These are phyloP conservation scores for Bipolaris gigantea DNA, from an alignment of 2,329 filamentous ascomycete species.

Conservation along the genomic window DNA sequence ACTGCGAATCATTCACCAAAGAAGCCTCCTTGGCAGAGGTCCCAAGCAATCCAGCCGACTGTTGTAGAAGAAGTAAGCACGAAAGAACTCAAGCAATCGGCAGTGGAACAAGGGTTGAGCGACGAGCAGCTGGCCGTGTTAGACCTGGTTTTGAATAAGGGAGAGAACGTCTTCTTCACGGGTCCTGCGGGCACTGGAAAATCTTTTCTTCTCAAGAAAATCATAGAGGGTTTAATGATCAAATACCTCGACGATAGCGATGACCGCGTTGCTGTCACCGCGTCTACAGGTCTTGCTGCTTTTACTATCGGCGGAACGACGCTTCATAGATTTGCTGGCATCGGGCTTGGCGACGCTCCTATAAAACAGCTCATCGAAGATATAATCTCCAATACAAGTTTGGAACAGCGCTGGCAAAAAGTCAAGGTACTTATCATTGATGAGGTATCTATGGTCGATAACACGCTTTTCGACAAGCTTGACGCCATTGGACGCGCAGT, in stretches of 20 bases:
- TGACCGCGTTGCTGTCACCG: constrained; percentile 87
- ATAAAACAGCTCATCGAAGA: constrained; percentile 81
- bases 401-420: too few species aligned
- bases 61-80: background rate
- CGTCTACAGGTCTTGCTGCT: constrained; percentile 91
- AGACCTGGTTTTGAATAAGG: constrained; percentile 75
- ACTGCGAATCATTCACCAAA: background rate
- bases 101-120: constrained; percentile 49
- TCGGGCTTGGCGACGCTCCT: constrained; percentile 90
- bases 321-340: constrained; percentile 92
- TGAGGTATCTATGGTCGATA: constrained; percentile 98
- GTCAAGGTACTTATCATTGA: constrained; percentile 89
- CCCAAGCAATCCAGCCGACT: background rate
- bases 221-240: constrained; percentile 76
- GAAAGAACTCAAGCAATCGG: background rate
- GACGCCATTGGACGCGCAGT: constrained; percentile 82
- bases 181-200: constrained; percentile 95
- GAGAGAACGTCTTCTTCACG: constrained; percentile 94
- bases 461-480: constrained; percentile 94
- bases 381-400: too few species aligned
- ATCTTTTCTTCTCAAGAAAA: constrained; percentile 90
- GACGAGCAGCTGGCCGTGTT: constrained; percentile 84
- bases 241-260: constrained; percentile 71
- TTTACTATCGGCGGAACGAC: constrained; percentile 97
- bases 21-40: background rate